Conservation (phyloP, 257 asterid genomes). For the Misopates orontium region DNA sequence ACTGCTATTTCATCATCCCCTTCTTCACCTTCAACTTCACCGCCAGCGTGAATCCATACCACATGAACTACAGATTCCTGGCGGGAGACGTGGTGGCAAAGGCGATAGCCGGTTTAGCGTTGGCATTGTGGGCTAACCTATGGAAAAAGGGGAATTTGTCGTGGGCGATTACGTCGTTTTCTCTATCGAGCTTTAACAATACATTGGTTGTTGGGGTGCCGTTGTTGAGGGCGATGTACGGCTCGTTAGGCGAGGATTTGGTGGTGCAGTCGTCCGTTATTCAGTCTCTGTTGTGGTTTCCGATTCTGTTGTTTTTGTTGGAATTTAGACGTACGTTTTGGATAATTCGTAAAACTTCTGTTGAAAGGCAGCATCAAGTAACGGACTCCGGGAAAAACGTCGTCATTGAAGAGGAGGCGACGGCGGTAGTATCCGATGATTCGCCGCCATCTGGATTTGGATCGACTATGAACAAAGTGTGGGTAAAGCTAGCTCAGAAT, state of each 20-base stretch:
- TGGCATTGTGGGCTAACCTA: constrained; percentile 56
- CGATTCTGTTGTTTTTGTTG: constrained; percentile 43
- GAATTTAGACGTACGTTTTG: constrained; percentile 43
- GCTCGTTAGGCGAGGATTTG: constrained; percentile 48
- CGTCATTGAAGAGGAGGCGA: neutral
- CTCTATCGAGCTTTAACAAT: constrained; percentile 55
- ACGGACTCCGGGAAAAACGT: neutral
- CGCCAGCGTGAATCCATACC: constrained; percentile 57
- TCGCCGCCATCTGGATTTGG: constrained; percentile 1
- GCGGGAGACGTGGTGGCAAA: constrained; percentile 62
- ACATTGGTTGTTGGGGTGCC: constrained; percentile 78
- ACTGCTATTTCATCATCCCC: constrained; percentile 66
- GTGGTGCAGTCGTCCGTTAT: constrained; percentile 66
- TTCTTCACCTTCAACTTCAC: constrained; percentile 70
- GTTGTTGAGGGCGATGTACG: constrained; percentile 68
- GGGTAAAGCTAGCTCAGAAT: constrained; percentile 49
- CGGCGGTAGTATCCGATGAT: too few relatives aligned
- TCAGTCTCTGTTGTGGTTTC: constrained; percentile 65
- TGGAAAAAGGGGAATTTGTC: constrained; percentile 34
- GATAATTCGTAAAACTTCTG: neutral
- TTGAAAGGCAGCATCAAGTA: too few relatives aligned
- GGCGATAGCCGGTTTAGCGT: constrained; percentile 23
- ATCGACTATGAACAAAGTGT: constrained; percentile 44
- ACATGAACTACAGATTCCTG: constrained; percentile 60
- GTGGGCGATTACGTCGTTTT: constrained; percentile 67